phyloP scores from a whole-genome alignment of 2,329 filamentous ascomycete genomes.

The Pseudogymnoascus sp. region DNA sequence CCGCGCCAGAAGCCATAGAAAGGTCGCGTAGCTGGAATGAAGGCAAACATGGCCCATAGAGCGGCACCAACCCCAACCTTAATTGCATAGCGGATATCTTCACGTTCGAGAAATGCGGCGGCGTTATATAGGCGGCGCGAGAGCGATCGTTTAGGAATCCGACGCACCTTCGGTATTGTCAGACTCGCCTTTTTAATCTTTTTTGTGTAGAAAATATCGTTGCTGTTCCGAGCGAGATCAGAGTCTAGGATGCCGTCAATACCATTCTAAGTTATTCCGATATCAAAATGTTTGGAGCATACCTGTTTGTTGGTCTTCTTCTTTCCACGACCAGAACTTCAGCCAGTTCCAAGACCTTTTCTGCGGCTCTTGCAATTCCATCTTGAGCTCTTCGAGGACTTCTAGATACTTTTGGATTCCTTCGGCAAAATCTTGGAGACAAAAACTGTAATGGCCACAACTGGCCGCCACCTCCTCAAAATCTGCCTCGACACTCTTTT shows the following conservation, averaged over 20 bases:
- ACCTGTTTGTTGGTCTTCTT: conserved; percentile 14
- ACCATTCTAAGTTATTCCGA: background rate
- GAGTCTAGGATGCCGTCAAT: background rate
- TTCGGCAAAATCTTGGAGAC: conserved; percentile 80
- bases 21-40: conserved; percentile 67
- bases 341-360: conserved; percentile 78
- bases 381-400: conserved; percentile 77
- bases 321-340: conserved; percentile 58
- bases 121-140: background rate
- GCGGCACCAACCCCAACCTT: conserved; percentile 90
- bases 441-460: conserved; percentile 93
- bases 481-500: conserved; percentile 73
- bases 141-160: background rate
- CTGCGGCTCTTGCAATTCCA: conserved; percentile 51
- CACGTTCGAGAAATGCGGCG: background rate
- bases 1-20: conserved; percentile 83
- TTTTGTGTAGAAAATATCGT: background rate
- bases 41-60: conserved; percentile 82
- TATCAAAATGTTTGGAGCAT: background rate
- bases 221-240: background rate
- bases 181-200: background rate
- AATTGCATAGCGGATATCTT: conserved; percentile 62
- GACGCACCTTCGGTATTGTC: background rate
- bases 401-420: conserved; percentile 78
- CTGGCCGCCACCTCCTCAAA: conserved; percentile 97